A percentile compares a stretch with the other conserved stretches of the same genome.
Evolutionary conservation across 768 basidiomycete genomes (phyloP).

Genomic region (Artomyces pyxidatus): DNA sequence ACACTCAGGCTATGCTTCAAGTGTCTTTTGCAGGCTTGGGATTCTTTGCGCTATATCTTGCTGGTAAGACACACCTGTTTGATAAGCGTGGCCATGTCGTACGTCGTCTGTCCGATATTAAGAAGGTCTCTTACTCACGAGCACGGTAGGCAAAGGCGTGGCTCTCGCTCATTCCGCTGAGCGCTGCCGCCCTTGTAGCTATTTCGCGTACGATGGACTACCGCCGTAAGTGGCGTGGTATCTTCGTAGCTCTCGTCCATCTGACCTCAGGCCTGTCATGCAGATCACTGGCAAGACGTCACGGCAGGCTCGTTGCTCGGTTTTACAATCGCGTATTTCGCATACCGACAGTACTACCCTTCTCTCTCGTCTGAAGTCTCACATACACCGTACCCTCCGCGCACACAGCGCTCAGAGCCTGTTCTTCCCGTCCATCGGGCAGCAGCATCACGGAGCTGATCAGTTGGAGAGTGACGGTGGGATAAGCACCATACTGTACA

Average conservation of each 20-base stretch:
- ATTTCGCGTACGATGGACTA: slow-evolving; percentile 90
- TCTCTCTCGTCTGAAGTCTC: slow-evolving; percentile 52
- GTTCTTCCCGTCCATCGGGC: slow-evolving; percentile 35
- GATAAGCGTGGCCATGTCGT: slow-evolving; percentile 71
- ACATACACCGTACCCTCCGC: slow-evolving; percentile 68
- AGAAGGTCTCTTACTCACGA: not conserved
- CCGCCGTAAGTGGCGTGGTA: slow-evolving; percentile 47
- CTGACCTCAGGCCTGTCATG: slow-evolving; percentile 9
- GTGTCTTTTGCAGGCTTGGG: slow-evolving; percentile 93
- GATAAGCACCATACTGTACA: too few relatives aligned
- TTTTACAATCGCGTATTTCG: slow-evolving; percentile 57
- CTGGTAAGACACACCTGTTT: slow-evolving; percentile 89
- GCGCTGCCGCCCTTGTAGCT: slow-evolving; percentile 70
- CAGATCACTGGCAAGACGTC: slow-evolving; percentile 93
- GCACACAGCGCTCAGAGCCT: slow-evolving; percentile 40
- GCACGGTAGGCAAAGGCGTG: slow-evolving; percentile 54
- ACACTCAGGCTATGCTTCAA: slow-evolving; percentile 21
- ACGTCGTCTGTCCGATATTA: slow-evolving; percentile 17
- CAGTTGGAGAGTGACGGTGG: too few relatives aligned
- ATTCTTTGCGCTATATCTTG: slow-evolving; percentile 81
- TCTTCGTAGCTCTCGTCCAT: slow-evolving; percentile 3
- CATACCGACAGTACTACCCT: slow-evolving; percentile 82
- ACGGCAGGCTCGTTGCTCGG: slow-evolving; percentile 74
- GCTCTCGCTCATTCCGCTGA: slow-evolving; percentile 70
- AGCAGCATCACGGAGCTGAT: too few relatives aligned